Evolutionary conservation across 2,329 filamentous ascomycete genomes (phyloP).

Genomic region (Talaromyces sp.): DNA sequence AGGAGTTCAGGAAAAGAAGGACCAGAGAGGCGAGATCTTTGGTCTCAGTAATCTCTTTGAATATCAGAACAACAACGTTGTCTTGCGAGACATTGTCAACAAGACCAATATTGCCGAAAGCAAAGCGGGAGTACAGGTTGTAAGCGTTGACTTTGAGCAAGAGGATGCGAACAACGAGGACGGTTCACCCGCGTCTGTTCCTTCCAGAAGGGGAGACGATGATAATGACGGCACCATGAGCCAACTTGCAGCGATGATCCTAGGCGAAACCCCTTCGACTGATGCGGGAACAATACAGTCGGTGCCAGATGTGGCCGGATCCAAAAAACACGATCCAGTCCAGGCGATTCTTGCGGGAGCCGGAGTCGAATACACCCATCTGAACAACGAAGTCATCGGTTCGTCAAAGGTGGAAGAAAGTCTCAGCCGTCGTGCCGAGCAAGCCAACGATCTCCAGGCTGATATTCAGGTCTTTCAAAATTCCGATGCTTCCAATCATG

Average conservation of each 20-base stretch:
- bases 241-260: conserved; percentile 62
- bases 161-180: conserved; percentile 42
- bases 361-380: conserved; percentile 91
- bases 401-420: conserved; percentile 86
- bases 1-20: conserved; percentile 78
- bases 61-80: conserved; percentile 70
- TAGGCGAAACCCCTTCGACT: conserved; percentile 32
- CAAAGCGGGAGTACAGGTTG: conserved; percentile 72
- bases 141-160: conserved; percentile 67
- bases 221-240: conserved; percentile 63
- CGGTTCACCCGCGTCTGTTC: conserved; percentile 11
- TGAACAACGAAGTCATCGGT: conserved; percentile 92
- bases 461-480: conserved; percentile 30
- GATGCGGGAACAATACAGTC: conserved; percentile 16
- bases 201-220: conserved; percentile 32
- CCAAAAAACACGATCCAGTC: conserved; percentile 63
- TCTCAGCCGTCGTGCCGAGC: conserved; percentile 69
- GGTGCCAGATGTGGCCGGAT: conserved; percentile 18
- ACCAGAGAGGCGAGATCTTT: conserved; percentile 89
- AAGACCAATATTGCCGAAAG: conserved; percentile 97
- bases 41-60: conserved; percentile 81
- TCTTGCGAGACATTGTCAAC: conserved; percentile 93
- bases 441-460: conserved; percentile 27
- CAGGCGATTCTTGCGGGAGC: conserved; percentile 83
- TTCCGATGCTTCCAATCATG: conserved; percentile 2